Percentiles rank a stretch among this genome's conserved stretches.
Conservation (phyloP, 1,284 basidiomycete genomes). For the Fomitiporia mediterranea region DNA sequence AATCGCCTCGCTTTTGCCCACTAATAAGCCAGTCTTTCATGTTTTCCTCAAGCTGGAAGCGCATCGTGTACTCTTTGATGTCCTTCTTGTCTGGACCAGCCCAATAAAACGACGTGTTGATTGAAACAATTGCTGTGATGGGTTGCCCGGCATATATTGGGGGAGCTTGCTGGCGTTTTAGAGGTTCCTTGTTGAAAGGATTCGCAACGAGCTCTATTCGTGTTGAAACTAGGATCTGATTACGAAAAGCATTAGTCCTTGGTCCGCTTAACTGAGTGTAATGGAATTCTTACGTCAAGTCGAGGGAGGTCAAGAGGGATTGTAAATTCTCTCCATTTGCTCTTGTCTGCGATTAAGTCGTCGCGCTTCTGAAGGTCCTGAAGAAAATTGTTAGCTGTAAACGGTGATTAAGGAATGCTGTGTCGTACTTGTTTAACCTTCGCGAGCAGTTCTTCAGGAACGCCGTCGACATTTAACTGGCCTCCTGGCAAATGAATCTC, state of each 20-base stretch:
- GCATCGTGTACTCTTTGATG: constrained; percentile 47
- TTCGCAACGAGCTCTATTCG: constrained; percentile 45
- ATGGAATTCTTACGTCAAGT: constrained; percentile 55
- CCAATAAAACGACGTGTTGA: constrained; percentile 75
- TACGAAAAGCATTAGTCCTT: constrained; percentile 3
- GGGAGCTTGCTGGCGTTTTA: constrained; percentile 28
- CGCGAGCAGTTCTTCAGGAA: constrained; percentile 5
- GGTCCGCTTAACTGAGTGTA: not conserved
- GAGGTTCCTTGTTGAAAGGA: constrained; percentile 25
- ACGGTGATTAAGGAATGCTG: constrained; percentile 29
- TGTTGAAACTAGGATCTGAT: constrained; percentile 69
- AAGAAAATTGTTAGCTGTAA: constrained; percentile 37
- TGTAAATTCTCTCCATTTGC: constrained; percentile 61
- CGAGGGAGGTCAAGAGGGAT: constrained; percentile 81
- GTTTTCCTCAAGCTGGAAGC: constrained; percentile 74
- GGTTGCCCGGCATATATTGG: constrained; percentile 74
- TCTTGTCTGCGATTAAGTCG: constrained; percentile 27
- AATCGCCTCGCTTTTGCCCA: constrained; percentile 75
- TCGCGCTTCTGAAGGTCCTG: constrained; percentile 14
- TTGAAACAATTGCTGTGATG: constrained; percentile 55
- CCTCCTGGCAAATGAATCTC: constrained; percentile 53
- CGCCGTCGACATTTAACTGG: constrained; percentile 29
- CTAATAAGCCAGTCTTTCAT: constrained; percentile 79
- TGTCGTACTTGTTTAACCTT: constrained; percentile 38
- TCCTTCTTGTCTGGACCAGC: constrained; percentile 42